Evolutionary conservation across 257 asterid species (phyloP).

Genomic region (Nicotiana obtusifolia): DNA sequence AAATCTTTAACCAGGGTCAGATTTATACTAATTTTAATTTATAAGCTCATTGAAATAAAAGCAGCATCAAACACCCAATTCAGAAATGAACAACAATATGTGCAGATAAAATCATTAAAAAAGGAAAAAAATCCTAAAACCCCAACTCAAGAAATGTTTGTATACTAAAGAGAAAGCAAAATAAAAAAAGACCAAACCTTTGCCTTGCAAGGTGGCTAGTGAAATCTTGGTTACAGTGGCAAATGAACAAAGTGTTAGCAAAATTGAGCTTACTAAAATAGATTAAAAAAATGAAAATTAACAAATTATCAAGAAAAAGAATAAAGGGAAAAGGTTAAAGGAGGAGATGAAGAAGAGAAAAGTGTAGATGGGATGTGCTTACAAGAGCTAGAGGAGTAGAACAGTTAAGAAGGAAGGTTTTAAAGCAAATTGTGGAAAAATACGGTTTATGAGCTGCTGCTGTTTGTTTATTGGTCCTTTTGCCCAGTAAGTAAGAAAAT

Average conservation of each 20-base stretch:
- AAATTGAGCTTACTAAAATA: not conserved
- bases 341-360: not conserved
- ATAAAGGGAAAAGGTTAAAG: not conserved
- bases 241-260: not conserved
- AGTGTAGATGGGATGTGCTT: not conserved
- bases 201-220: not conserved
- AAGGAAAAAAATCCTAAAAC: not conserved
- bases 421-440: not conserved
- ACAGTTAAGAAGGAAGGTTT: not conserved
- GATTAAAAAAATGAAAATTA: not conserved
- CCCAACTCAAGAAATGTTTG: not conserved
- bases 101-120: not conserved
- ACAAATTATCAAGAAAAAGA: not conserved
- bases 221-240: not conserved
- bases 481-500: not conserved
- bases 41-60: not conserved
- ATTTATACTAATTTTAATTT: not conserved
- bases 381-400: not conserved
- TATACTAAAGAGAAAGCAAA: not conserved
- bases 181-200: not conserved
- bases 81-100: not conserved
- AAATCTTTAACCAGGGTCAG: not conserved
- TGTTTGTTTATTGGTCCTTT: slow-evolving; percentile 4
- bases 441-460: not conserved
- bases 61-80: not conserved